phyloP scores from a whole-genome alignment of 176 grass and related monocot species.

The Panicum miliaceum region DNA sequence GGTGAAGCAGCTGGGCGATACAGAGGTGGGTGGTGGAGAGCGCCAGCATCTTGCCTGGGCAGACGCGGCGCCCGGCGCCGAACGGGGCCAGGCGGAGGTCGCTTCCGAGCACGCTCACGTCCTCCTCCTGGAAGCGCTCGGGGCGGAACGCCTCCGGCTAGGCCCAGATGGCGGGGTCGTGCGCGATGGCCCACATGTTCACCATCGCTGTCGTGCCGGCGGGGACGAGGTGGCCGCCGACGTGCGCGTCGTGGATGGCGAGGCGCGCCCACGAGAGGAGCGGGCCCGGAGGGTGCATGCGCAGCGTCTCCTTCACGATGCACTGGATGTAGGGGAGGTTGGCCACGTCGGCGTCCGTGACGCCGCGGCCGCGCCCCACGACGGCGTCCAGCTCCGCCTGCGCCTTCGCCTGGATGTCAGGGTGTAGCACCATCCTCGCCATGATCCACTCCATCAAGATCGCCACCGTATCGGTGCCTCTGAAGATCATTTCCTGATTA shows the following conservation, averaged over 20 bases:
- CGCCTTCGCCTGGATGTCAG: conserved; percentile 73
- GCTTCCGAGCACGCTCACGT: conserved; percentile 65
- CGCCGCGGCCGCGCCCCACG: conserved; percentile 30
- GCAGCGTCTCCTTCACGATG: conserved; percentile 79
- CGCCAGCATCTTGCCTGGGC: conserved; percentile 75
- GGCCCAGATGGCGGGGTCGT: conserved; percentile 63
- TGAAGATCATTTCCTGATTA: conserved; percentile 83
- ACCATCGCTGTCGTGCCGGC: conserved; percentile 91
- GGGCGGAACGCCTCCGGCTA: conserved; percentile 59
- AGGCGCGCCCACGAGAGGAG: conserved; percentile 88
- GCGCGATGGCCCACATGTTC: conserved; percentile 93
- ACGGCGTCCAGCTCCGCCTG: conserved; percentile 62
- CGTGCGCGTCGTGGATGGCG: conserved; percentile 62
- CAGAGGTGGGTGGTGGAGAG: conserved; percentile 74
- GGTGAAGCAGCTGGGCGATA: conserved; percentile 69
- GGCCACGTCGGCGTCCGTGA: conserved; percentile 59
- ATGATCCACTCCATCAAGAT: conserved; percentile 84
- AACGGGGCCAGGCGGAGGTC: conserved; percentile 81
- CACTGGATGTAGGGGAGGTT: conserved; percentile 63
- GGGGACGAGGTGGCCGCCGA: conserved; percentile 66
- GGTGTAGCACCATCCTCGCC: conserved; percentile 80
- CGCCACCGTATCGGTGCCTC: conserved; percentile 80
- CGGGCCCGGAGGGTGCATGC: conserved; percentile 83
- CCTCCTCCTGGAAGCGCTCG: conserved; percentile 65
- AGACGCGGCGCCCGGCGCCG: conserved; percentile 70